These are phyloP conservation scores for Prunus yedoensis DNA, from an alignment of 331 rosid species.

Conservation along the genomic window DNA sequence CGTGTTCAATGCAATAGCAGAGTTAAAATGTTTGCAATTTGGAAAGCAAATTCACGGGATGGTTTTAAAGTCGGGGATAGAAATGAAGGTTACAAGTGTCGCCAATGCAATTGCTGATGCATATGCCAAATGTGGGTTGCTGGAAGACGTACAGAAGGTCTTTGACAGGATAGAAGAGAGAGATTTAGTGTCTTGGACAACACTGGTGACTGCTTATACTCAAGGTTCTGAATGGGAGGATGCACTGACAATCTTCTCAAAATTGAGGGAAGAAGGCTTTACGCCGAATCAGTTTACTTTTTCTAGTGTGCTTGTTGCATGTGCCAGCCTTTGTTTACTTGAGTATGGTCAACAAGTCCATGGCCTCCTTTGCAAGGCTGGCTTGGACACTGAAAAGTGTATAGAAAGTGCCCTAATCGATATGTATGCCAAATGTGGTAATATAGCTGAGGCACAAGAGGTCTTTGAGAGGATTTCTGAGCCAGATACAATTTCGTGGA, in stretches of 20 bases:
- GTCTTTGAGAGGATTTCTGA: conserved; percentile 51
- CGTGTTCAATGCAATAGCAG: conserved; percentile 59
- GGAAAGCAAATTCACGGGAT: conserved; percentile 47
- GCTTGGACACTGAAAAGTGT: conserved; percentile 52
- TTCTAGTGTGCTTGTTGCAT: conserved; percentile 58
- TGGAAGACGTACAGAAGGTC: conserved; percentile 54
- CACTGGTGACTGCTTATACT: conserved; percentile 60
- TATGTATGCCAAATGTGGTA: conserved; percentile 76
- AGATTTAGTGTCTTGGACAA: conserved; percentile 79
- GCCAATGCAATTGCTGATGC: conserved; percentile 64
- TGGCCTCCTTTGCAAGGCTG: conserved; percentile 57
- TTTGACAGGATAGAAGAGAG: conserved; percentile 62
- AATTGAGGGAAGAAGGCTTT: conserved; percentile 53
- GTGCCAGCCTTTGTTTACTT: conserved; percentile 61
- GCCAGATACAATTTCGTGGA: conserved; percentile 71
- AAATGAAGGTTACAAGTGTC: conserved; percentile 34
- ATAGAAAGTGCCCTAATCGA: conserved; percentile 70
- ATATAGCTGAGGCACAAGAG: conserved; percentile 42
- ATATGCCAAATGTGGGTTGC: conserved; percentile 57
- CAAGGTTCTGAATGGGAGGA: conserved; percentile 61
- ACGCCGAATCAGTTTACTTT: conserved; percentile 64
- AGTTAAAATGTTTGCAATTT: conserved; percentile 34
- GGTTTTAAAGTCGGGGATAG: conserved; percentile 54
- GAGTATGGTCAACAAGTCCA: conserved; percentile 69
- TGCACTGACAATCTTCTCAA: conserved; percentile 62